phyloP scores from a whole-genome alignment of 345 rosid species.

The Hibiscus syriacus region DNA sequence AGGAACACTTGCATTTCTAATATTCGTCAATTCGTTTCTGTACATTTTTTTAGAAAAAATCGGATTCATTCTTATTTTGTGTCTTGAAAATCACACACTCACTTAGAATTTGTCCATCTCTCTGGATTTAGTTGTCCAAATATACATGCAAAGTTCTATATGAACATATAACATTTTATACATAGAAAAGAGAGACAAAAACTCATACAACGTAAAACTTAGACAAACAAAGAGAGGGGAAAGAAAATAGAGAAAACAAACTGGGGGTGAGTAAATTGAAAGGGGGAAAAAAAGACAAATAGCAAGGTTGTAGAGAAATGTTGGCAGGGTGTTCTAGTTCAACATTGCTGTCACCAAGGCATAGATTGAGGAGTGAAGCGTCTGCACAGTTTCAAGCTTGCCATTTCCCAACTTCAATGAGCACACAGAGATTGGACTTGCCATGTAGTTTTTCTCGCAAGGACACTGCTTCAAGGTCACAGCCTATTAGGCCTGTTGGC shows the following conservation, averaged over 20 bases:
- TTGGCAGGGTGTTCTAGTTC: constrained; percentile 99
- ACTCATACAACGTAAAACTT: constrained; percentile 11
- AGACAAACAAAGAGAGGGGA: constrained; percentile 36
- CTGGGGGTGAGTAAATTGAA: constrained; percentile 38
- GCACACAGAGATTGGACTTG: constrained; percentile 95
- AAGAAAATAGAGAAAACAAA: constrained; percentile 17
- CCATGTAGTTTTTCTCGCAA: constrained; percentile 75
- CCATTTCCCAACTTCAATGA: constrained; percentile 86
- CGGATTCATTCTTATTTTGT: constrained; percentile 58
- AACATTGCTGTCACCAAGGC: constrained; percentile 92
- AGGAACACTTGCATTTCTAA: constrained; percentile 27
- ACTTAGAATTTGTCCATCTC: constrained; percentile 29
- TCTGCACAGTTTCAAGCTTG: constrained; percentile 73
- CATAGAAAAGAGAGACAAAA: background rate
- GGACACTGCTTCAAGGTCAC: constrained; percentile 52
- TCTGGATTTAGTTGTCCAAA: constrained; percentile 26
- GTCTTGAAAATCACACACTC: constrained; percentile 39
- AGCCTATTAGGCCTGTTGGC: constrained; percentile 65
- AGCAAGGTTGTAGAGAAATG: constrained; percentile 64
- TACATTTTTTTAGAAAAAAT: constrained; percentile 24
- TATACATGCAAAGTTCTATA: constrained; percentile 19
- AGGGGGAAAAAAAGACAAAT: constrained; percentile 13
- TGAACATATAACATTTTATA: constrained; percentile 15
- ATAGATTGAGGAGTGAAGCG: constrained; percentile 93
- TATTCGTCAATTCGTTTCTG: constrained; percentile 20